Percentiles rank a stretch among this genome's conserved stretches.
phyloP scores from a whole-genome alignment of 1,284 basidiomycete species.

The Ustilago curta region DNA sequence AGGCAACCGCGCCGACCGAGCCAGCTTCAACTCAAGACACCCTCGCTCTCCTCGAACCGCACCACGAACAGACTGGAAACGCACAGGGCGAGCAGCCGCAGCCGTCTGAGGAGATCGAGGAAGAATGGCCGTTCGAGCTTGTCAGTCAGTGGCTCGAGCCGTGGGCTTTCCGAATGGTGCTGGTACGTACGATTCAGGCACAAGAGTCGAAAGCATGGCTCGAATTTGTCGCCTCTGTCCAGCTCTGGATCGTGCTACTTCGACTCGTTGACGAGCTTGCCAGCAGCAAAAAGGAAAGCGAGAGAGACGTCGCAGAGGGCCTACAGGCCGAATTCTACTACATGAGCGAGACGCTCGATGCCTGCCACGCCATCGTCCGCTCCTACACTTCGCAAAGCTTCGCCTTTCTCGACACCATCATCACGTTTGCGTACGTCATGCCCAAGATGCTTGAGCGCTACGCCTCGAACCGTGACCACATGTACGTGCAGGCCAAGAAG shows the following conservation, averaged over 20 bases:
- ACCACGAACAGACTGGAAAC: not conserved
- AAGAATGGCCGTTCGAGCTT: slow-evolving; percentile 56
- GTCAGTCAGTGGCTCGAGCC: slow-evolving; percentile 64
- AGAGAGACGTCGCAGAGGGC: slow-evolving; percentile 60
- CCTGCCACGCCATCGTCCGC: slow-evolving; percentile 55
- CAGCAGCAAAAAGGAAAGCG: slow-evolving; percentile 44
- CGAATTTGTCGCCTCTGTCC: slow-evolving; percentile 62
- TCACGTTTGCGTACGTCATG: slow-evolving; percentile 63
- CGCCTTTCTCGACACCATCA: slow-evolving; percentile 60
- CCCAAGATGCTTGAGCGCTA: slow-evolving; percentile 66
- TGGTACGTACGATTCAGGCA: slow-evolving; percentile 54
- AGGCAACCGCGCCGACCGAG: not conserved
- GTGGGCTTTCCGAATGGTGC: slow-evolving; percentile 66
- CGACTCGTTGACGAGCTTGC: slow-evolving; percentile 63
- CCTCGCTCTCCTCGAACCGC: slow-evolving; percentile 11
- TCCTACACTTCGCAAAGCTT: slow-evolving; percentile 65
- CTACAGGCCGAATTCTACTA: slow-evolving; percentile 67
- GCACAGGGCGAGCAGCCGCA: slow-evolving; percentile 9
- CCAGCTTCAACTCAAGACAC: slow-evolving; percentile 18
- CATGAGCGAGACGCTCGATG: slow-evolving; percentile 61
- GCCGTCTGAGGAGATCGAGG: not conserved
- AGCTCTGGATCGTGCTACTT: slow-evolving; percentile 66
- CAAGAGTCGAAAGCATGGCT: slow-evolving; percentile 62
- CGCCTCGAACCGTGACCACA: slow-evolving; percentile 59
- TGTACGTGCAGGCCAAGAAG: slow-evolving; percentile 63